Evolutionary conservation across 169 alveolate species (phyloP), one percentile per base, ranked within the genome.

Genomic region (Plasmodium falciparum): DNA sequence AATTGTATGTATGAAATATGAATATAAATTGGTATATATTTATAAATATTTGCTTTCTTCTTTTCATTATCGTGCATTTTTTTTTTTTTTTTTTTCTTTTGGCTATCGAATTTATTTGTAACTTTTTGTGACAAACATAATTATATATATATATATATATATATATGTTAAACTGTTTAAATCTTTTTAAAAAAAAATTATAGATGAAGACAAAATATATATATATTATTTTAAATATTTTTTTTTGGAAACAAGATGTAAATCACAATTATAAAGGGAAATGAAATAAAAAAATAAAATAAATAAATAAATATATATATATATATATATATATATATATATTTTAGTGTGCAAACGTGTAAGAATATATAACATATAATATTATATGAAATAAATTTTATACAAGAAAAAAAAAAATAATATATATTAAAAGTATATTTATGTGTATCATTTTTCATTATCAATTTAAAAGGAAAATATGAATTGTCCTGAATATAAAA

Each of bases 261-360:
- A 39, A 39, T 39, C 47, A 39, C 47, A 39, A 39, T 39, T 39
- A 39, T 39, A 39, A 66, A 56, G 47, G 8, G 49, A 73, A 7
- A 39, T n/a, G 49, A 73, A 7, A 39, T 8, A 56, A 63, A 49
- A 49, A 9, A 74, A 24, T 24, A 24, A 74, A n/a, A 15, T 20
- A 56, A 61, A 45, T 20, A 17, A 61, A 61, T 61, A 20, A 20
- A 43, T 11, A 39, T 0, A 39, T 39, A 39, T 20, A 17, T 74
- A 61, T 61, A 61, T 61, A 43, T 11, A 39, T 0, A 39, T 39
- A 39, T 39, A 39, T 39, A 39, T 33, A 39, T 39, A 39, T 39
- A 39, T 39, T 5, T 39, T 39, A 45, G 73, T 61, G 74, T 66
- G 88, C 74, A 74, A 58, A 29, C 74, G 13, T 45, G 86, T 73